A percentile compares a stretch with the other conserved stretches of the same genome.
These are phyloP conservation scores for Termitomyces sp. DNA, from an alignment of 768 basidiomycete species.

Conservation along the genomic window DNA sequence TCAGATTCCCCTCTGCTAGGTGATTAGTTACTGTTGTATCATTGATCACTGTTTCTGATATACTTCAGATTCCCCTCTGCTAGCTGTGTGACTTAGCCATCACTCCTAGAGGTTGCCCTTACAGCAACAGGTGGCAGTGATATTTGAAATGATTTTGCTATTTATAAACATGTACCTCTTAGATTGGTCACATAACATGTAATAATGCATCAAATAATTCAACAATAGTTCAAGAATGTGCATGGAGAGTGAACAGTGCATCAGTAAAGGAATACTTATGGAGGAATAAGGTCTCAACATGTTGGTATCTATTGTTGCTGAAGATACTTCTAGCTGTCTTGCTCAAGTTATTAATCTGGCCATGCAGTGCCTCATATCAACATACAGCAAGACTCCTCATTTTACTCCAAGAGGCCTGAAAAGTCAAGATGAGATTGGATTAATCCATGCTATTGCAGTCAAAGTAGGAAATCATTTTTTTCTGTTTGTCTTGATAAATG, in stretches of 20 bases:
- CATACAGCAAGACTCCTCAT: constrained; percentile 20
- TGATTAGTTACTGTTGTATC: too few relatives aligned
- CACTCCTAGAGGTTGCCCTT: too few relatives aligned
- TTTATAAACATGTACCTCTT: background rate
- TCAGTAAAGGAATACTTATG: background rate
- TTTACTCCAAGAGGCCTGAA: constrained; percentile 19
- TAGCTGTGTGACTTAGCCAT: too few relatives aligned
- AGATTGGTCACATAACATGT: constrained; percentile 25
- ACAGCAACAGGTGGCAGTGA: too few relatives aligned
- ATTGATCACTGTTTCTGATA: too few relatives aligned
- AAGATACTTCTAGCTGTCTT: constrained; percentile 16
- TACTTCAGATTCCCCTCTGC: too few relatives aligned
- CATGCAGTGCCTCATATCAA: constrained; percentile 22
- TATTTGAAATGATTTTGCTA: background rate
- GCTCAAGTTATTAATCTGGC: constrained; percentile 29
- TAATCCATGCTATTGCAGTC: background rate
- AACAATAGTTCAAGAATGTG: constrained; percentile 25
- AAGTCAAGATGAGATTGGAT: constrained; percentile 19
- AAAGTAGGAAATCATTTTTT: background rate
- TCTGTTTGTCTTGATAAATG: constrained; percentile 2
- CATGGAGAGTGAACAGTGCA: background rate
- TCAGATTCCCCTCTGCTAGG: too few relatives aligned
- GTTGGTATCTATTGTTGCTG: background rate
- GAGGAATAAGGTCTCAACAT: too few relatives aligned
- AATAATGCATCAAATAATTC: constrained; percentile 33